Conservation (phyloP, 306 rosid genomes). For the Malus sylvestris region DNA sequence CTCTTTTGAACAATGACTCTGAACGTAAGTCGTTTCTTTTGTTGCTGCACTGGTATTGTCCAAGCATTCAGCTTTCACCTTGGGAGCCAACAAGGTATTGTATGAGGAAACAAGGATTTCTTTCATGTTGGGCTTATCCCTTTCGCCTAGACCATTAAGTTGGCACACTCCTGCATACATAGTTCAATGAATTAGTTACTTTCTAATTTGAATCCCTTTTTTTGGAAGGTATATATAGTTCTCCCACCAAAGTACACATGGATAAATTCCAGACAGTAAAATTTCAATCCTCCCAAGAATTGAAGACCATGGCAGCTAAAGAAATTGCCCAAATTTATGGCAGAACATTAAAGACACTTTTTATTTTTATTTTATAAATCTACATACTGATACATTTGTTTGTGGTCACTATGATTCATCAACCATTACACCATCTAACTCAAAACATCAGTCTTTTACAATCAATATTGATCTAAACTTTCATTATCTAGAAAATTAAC, state of each 20-base stretch:
- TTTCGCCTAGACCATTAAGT: conserved; percentile 41
- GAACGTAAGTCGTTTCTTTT: conserved; percentile 15
- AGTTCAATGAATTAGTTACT: background rate
- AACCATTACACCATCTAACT: background rate
- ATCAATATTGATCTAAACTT: background rate
- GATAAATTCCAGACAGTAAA: background rate
- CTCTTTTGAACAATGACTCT: conserved; percentile 22
- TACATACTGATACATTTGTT: background rate
- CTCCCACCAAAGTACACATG: background rate
- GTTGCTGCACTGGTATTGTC: conserved; percentile 22
- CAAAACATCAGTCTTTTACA: background rate
- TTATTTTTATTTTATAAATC: background rate
- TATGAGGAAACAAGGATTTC: conserved; percentile 63
- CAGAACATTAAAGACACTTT: background rate
- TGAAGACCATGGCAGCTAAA: background rate
- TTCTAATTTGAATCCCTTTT: background rate
- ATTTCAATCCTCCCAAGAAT: background rate
- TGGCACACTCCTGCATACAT: conserved; percentile 64
- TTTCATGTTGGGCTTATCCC: conserved; percentile 55
- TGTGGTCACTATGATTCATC: background rate
- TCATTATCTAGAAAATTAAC: too few relatives aligned
- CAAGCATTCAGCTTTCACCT: conserved; percentile 51
- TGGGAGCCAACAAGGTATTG: conserved; percentile 65
- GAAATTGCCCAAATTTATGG: background rate
- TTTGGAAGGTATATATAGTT: background rate